Evolutionary conservation across 306 rosid genomes (phyloP), one percentile per base, ranked within the genome.

Genomic region (Cucurbita ficifolia): DNA sequence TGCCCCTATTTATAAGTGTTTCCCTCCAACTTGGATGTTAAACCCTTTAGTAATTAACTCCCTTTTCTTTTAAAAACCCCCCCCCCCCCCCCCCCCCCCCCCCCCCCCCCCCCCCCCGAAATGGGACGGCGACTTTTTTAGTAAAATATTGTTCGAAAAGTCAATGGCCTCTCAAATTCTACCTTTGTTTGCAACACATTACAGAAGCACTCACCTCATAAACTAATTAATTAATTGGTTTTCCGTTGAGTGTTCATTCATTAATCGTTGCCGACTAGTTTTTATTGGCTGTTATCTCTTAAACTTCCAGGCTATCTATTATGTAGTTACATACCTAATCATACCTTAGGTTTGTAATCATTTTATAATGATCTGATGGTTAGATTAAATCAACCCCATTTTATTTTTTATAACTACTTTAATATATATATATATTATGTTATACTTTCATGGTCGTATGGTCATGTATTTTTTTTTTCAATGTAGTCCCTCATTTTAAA

Each of bases 41-140:
- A 86, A 80, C 50, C 60, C 77, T 76, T 74, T 76, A 74, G 35
- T 29, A 33, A 56, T 79, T 69, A 39, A 63, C 10, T 24, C 10
- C 52, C 57, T 19, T 74, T 69, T 54, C 75, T 46, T 76, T 80
- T 22, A 45, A 67, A 45, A 22, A 8, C 38, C 14, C 33, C 24
- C 55, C 40, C 7, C 45, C 21, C 16, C 38, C 14, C 33, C 24
- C 55, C 40, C 7, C 45, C 21, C 16, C 38, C 14, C 33, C 24
- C 55, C 40, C 7, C 45, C 21, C n/a, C n/a, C 16, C 38, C 14
- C 33, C 24, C 55, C 40, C 7, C 45, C 21, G 73, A 45, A 46
- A 67, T 46, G 79, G 84, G 96, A 80, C 87, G 90, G 96, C 85
- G 90, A 86, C 84, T 39, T 76, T 46, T 81, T 79, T 81, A 14